Conservation (phyloP, 2,329 filamentous ascomycete species). For the Ascochyta koolunga region DNA sequence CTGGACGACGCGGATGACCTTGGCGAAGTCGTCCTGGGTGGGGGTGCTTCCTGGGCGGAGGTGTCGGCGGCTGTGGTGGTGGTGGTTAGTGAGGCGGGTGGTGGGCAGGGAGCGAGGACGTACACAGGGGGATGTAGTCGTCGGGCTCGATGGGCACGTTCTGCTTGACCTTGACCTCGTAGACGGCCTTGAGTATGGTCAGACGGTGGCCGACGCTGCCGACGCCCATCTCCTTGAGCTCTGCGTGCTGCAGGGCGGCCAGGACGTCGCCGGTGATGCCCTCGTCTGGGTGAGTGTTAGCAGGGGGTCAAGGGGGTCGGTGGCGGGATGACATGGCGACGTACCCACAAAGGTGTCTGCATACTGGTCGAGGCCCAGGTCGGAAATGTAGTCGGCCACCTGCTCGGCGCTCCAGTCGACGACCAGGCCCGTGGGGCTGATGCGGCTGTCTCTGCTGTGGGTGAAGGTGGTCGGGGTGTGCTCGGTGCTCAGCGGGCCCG, state of each 20-base stretch:
- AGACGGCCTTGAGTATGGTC: conserved; percentile 93
- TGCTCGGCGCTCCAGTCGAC: conserved; percentile 85
- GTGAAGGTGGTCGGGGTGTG: conserved; percentile 82
- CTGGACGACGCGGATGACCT: conserved; percentile 86
- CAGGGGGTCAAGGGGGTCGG: background rate
- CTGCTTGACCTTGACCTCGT: conserved; percentile 94
- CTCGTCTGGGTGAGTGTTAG: conserved; percentile 68
- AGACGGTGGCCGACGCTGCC: conserved; percentile 90
- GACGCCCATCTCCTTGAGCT: conserved; percentile 94
- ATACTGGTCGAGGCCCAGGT: conserved; percentile 82
- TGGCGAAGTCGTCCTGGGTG: conserved; percentile 90
- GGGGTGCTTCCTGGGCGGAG: conserved; percentile 84
- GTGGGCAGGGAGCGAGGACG: conserved; percentile 38
- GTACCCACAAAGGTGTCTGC: conserved; percentile 81
- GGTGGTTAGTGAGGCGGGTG: background rate
- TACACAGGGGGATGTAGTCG: conserved; percentile 92
- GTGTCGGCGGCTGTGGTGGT: conserved; percentile 77
- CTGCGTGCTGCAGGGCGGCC: conserved; percentile 85
- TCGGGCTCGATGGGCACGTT: conserved; percentile 90
- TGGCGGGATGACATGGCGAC: conserved; percentile 44
- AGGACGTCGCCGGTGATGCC: conserved; percentile 92
- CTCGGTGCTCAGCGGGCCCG: conserved; percentile 71
- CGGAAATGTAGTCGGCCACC: conserved; percentile 85
- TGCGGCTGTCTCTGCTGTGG: conserved; percentile 66
- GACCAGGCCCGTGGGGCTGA: conserved; percentile 75